A percentile compares a stretch with the other conserved stretches of the same genome.
These are phyloP conservation scores for Hymenotorrendiella dingleyae DNA, from an alignment of 2,329 filamentous ascomycete species.

Conservation along the genomic window DNA sequence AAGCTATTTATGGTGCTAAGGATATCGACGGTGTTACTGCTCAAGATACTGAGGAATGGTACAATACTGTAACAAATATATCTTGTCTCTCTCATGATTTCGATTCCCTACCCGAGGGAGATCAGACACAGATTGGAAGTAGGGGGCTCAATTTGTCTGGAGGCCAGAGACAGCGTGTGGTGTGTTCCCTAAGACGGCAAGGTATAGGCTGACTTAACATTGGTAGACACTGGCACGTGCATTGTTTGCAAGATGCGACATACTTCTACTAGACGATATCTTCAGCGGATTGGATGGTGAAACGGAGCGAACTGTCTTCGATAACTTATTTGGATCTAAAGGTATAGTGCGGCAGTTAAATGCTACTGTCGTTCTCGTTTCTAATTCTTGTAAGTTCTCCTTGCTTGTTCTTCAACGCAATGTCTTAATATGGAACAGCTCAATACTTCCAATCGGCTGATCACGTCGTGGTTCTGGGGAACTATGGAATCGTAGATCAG, in stretches of 20 bases:
- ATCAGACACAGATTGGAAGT: conserved; percentile 36
- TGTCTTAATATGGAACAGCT: conserved; percentile 24
- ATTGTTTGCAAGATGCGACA: conserved; percentile 35
- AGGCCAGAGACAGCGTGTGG: conserved; percentile 39
- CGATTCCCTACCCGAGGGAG: conserved; percentile 29
- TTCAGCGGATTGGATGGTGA: conserved; percentile 41
- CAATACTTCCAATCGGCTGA: conserved; percentile 36
- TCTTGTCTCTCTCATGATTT: conserved; percentile 26
- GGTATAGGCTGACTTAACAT: neutral
- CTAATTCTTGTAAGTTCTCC: conserved; percentile 33
- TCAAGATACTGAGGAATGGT: conserved; percentile 25
- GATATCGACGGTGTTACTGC: conserved; percentile 10
- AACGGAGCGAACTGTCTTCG: conserved; percentile 39
- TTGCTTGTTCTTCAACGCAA: too few species aligned
- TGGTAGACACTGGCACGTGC: conserved; percentile 39
- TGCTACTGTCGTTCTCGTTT: conserved; percentile 40
- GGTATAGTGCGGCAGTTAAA: conserved; percentile 18
- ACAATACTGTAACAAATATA: conserved; percentile 27
- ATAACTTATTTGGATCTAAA: conserved; percentile 34
- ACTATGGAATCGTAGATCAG: conserved; percentile 29
- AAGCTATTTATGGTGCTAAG: conserved; percentile 32
- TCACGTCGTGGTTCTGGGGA: conserved; percentile 32
- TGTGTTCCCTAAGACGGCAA: conserved; percentile 17
- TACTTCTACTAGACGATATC: conserved; percentile 42
- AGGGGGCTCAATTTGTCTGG: conserved; percentile 39